A percentile compares a stretch with the other conserved stretches of the same genome.
Evolutionary conservation across 2,329 filamentous ascomycete species (phyloP).

Genomic region (Zopfia rhizophila): DNA sequence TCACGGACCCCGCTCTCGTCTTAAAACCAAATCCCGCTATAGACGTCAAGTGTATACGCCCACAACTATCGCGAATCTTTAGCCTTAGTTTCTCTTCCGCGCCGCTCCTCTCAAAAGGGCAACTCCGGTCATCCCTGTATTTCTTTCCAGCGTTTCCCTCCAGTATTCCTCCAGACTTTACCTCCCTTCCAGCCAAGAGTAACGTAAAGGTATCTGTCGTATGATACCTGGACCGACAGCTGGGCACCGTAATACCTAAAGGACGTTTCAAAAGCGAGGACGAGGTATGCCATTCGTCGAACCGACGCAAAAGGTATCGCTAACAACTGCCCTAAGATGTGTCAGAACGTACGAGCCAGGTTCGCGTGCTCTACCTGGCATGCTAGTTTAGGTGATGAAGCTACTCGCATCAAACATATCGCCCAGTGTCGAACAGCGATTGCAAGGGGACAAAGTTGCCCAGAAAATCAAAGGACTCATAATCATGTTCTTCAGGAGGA

Average conservation of each 20-base stretch:
- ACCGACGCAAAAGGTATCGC: constrained; percentile 9
- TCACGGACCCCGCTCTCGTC: too few species aligned
- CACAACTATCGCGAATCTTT: constrained; percentile 5
- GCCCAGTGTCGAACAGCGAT: constrained; percentile 14
- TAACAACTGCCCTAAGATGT: constrained; percentile 15
- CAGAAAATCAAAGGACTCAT: constrained; percentile 9
- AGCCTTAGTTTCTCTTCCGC: constrained; percentile 7
- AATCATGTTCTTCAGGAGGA: constrained; percentile 16
- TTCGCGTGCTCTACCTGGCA: constrained; percentile 16
- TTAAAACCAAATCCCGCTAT: constrained; percentile 1
- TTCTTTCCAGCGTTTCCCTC: constrained; percentile 2
- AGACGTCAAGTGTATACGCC: constrained; percentile 2
- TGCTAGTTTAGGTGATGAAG: constrained; percentile 13
- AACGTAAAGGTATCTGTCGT: too few species aligned
- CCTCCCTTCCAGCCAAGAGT: too few species aligned
- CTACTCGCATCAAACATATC: constrained; percentile 16
- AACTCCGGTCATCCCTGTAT: constrained; percentile 6
- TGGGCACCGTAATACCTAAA: constrained; percentile 7
- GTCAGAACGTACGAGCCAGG: constrained; percentile 17
- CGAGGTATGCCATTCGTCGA: constrained; percentile 9
- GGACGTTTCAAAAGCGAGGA: constrained; percentile 9
- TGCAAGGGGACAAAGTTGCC: constrained; percentile 9
- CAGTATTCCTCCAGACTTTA: constrained; percentile 3
- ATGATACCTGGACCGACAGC: constrained; percentile 9
- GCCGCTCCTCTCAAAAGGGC: constrained; percentile 1